phyloP scores from a whole-genome alignment of 2,329 filamentous ascomycete genomes.

The Lasiodiplodia hormozganensis region DNA sequence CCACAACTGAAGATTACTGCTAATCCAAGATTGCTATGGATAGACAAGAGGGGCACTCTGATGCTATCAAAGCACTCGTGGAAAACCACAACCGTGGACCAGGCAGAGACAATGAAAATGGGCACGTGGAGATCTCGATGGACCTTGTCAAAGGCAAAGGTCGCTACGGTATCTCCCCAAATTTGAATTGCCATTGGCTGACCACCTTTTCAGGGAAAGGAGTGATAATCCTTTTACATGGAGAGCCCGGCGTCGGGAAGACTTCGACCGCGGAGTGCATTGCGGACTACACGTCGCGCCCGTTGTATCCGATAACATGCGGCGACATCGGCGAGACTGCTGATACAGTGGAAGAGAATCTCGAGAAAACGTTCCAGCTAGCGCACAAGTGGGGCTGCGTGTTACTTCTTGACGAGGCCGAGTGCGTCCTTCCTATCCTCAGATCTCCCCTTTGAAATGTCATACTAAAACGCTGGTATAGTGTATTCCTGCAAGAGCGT shows the following conservation, averaged over 20 bases:
- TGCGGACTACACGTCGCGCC: constrained; percentile 9
- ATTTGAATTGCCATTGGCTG: not conserved
- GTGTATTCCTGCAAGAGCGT: constrained; percentile 58
- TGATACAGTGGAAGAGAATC: constrained; percentile 27
- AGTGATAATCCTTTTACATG: constrained; percentile 15
- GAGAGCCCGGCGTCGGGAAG: constrained; percentile 12
- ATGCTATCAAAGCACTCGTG: not conserved
- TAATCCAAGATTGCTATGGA: not conserved
- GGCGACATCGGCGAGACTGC: constrained; percentile 32
- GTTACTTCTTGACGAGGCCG: constrained; percentile 26
- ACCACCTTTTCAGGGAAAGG: not conserved
- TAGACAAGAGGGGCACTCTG: not conserved
- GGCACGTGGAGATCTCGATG: not conserved
- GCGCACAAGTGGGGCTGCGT: constrained; percentile 30
- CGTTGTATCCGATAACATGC: constrained; percentile 22
- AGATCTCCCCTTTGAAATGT: no score
- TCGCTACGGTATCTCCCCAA: not conserved
- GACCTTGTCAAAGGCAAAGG: constrained; percentile 1
- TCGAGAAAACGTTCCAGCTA: constrained; percentile 31
- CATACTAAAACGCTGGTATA: not conserved
- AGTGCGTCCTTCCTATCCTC: not conserved
- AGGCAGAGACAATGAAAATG: not conserved
- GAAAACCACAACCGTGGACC: not conserved
- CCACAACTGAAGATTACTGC: not conserved
- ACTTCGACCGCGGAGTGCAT: constrained; percentile 19